phyloP scores from a whole-genome alignment of 176 grass and related monocot species.

The Pontederia paniculata region DNA sequence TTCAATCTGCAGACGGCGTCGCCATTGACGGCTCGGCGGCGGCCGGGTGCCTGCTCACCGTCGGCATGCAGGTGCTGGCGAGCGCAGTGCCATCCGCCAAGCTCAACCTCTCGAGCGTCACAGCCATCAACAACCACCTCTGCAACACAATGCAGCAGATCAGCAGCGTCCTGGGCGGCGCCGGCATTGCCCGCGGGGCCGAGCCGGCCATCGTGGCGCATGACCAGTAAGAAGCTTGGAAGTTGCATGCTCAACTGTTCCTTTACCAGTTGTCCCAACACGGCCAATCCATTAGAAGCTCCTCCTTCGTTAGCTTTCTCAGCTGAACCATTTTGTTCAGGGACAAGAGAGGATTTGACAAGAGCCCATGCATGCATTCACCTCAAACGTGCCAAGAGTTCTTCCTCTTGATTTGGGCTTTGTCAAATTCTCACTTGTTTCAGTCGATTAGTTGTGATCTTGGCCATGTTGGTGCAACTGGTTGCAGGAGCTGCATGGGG shows the following conservation, averaged over 20 bases:
- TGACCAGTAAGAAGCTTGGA: conserved; percentile 14
- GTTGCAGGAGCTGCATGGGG: not conserved
- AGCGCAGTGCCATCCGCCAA: conserved; percentile 81
- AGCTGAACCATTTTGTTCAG: conserved; percentile 6
- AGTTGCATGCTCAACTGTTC: not conserved
- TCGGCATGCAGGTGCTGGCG: conserved; percentile 79
- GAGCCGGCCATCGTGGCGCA: not conserved
- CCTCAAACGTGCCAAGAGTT: conserved; percentile 27
- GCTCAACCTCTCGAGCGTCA: conserved; percentile 80
- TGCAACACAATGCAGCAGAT: conserved; percentile 79
- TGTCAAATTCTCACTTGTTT: conserved; percentile 88
- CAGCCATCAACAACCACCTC: conserved; percentile 78
- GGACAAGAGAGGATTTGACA: conserved; percentile 85
- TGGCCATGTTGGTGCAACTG: conserved; percentile 9
- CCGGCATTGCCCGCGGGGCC: not conserved
- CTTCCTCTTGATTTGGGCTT: conserved; percentile 38
- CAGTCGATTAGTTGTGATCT: not conserved
- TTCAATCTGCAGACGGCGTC: not conserved
- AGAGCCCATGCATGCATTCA: conserved; percentile 18
- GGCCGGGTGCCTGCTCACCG: conserved; percentile 24
- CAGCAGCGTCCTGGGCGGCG: conserved; percentile 42
- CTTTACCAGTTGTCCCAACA: not conserved
- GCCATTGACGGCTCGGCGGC: not conserved
- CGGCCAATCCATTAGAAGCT: not conserved
- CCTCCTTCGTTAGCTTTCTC: not conserved